Conservation (phyloP, 108 stramenopile species). For the Hondaea fermentalgiana region DNA sequence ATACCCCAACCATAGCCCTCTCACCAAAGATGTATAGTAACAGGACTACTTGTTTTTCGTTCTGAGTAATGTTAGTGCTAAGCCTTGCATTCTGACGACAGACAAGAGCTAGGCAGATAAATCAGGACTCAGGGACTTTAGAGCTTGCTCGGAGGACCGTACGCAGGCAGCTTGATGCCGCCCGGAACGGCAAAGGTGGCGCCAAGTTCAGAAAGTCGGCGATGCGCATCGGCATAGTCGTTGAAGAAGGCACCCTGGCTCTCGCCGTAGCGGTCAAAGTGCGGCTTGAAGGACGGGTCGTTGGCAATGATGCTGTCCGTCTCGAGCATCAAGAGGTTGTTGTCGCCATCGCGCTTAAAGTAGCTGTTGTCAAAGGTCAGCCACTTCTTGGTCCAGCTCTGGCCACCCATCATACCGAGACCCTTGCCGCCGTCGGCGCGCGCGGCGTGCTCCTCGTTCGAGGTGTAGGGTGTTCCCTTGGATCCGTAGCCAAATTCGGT, state of each 20-base stretch:
- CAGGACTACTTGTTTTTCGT: too few relatives aligned
- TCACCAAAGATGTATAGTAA: too few relatives aligned
- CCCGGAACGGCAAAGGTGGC: slow-evolving; percentile 21
- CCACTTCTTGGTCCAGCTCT: slow-evolving; percentile 84
- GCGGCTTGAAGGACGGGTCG: slow-evolving; percentile 68
- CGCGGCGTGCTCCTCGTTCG: slow-evolving; percentile 14
- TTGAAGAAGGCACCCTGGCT: slow-evolving; percentile 67
- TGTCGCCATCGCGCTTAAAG: slow-evolving; percentile 80
- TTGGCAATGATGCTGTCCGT: slow-evolving; percentile 72
- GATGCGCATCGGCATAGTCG: slow-evolving; percentile 45
- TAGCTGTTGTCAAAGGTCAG: slow-evolving; percentile 92
- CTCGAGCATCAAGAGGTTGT: slow-evolving; percentile 63
- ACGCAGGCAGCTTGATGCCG: background rate
- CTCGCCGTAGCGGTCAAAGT: slow-evolving; percentile 79
- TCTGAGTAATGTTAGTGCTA: too few relatives aligned
- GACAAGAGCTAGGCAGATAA: too few relatives aligned
- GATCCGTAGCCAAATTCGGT: slow-evolving; percentile 16
- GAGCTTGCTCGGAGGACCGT: background rate
- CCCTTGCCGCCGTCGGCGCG: slow-evolving; percentile 61
- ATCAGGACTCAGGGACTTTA: background rate
- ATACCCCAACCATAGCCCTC: too few relatives aligned
- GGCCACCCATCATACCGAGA: slow-evolving; percentile 33
- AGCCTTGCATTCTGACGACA: too few relatives aligned
- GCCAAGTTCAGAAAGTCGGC: slow-evolving; percentile 42
- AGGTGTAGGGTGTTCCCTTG: slow-evolving; percentile 30